Conservation (phyloP, 2,329 filamentous ascomycete genomes). For the Sarocladium oryzae region DNA sequence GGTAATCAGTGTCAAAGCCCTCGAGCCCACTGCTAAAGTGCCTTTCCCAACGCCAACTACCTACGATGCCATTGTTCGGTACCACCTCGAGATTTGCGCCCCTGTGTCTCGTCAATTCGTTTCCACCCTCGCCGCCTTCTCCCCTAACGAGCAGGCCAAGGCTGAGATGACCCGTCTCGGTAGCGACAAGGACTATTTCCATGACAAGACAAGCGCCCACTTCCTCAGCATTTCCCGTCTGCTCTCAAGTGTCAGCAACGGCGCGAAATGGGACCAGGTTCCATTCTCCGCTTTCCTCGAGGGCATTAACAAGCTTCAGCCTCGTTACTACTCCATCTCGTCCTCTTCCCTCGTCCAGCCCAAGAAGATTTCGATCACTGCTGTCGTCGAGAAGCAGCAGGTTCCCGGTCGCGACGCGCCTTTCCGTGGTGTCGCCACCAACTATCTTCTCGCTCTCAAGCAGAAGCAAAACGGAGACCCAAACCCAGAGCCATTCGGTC, state of each 20-base stretch:
- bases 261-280: slow-evolving; percentile 72
- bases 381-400: slow-evolving; percentile 79
- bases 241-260: slow-evolving; percentile 64
- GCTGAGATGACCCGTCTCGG: slow-evolving; percentile 84
- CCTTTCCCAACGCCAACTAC: slow-evolving; percentile 97
- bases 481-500: slow-evolving; percentile 71
- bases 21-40: slow-evolving; percentile 93
- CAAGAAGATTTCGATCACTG: slow-evolving; percentile 90
- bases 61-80: slow-evolving; percentile 86
- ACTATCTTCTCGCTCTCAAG: slow-evolving; percentile 91
- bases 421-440: slow-evolving; percentile 92
- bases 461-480: slow-evolving; percentile 92
- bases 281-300: slow-evolving; percentile 96
- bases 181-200: slow-evolving; percentile 92
- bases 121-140: slow-evolving; percentile 78
- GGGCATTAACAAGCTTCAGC: slow-evolving; percentile 88
- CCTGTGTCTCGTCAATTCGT: slow-evolving; percentile 95
- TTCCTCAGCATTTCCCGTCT: slow-evolving; percentile 88
- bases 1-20: slow-evolving; percentile 82
- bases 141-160: slow-evolving; percentile 78
- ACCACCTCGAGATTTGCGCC: slow-evolving; percentile 94
- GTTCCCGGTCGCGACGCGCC: slow-evolving; percentile 71
- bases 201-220: slow-evolving; percentile 71
- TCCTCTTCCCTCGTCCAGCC: slow-evolving; percentile 93
- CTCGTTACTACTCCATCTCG: slow-evolving; percentile 98